A percentile compares a stretch with the other conserved stretches of the same genome.
phyloP scores from a whole-genome alignment of 1,139 yeast genomes.

The Geotrichum siamense region DNA sequence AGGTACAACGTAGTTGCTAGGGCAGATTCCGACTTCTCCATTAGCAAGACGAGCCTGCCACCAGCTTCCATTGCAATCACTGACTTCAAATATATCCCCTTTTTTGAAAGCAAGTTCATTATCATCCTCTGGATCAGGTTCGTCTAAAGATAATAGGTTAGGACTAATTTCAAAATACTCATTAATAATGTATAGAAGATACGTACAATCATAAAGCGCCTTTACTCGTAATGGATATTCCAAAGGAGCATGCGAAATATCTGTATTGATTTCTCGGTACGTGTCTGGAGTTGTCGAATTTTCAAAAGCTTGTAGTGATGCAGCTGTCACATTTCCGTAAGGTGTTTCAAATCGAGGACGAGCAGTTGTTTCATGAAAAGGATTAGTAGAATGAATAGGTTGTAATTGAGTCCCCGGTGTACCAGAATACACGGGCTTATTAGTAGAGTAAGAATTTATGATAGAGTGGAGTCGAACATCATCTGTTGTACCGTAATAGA shows the following conservation, averaged over 20 bases:
- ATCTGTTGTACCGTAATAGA: slow-evolving; percentile 58
- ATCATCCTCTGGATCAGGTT: slow-evolving; percentile 87
- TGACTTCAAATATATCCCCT: slow-evolving; percentile 85
- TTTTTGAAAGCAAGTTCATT: slow-evolving; percentile 87
- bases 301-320: slow-evolving; percentile 52
- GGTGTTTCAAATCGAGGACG: slow-evolving; percentile 19
- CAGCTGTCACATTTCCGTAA: slow-evolving; percentile 39
- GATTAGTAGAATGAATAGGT: not conserved
- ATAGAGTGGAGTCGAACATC: slow-evolving; percentile 66
- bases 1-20: slow-evolving; percentile 84
- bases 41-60: slow-evolving; percentile 91
- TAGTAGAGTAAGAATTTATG: slow-evolving; percentile 61
- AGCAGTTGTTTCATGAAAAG: not conserved
- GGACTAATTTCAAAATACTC: not conserved
- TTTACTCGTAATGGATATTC: slow-evolving; percentile 80
- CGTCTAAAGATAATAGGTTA: not conserved
- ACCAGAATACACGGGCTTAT: slow-evolving; percentile 18
- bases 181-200: slow-evolving; percentile 3
- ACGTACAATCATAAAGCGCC: slow-evolving; percentile 73
- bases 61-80: slow-evolving; percentile 95
- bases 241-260: slow-evolving; percentile 29
- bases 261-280: slow-evolving; percentile 13
- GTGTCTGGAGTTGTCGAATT: slow-evolving; percentile 35
- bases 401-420: not conserved
- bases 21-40: slow-evolving; percentile 96